A percentile compares a stretch with the other conserved stretches of the same genome.
phyloP scores from a whole-genome alignment of 2,329 filamentous ascomycete species.

The Didymosphaeria variabile region DNA sequence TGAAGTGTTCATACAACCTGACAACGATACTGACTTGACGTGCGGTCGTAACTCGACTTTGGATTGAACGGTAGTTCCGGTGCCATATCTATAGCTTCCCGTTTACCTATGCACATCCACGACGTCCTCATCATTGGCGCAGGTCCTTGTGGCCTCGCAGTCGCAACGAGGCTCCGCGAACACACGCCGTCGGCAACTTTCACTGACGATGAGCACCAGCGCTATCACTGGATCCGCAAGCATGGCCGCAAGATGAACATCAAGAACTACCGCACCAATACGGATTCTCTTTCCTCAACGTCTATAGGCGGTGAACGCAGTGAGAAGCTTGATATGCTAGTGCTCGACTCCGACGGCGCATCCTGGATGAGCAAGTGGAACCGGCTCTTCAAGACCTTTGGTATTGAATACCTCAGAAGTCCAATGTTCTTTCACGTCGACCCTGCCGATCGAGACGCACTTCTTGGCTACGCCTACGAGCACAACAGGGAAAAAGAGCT shows the following conservation, averaged over 20 bases:
- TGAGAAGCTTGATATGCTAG: slow-evolving; percentile 52
- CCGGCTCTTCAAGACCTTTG: slow-evolving; percentile 71
- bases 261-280: slow-evolving; percentile 60
- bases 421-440: slow-evolving; percentile 88
- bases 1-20: neutral
- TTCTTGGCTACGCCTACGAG: slow-evolving; percentile 74
- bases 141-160: slow-evolving; percentile 77
- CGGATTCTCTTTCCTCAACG: slow-evolving; percentile 37
- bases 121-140: slow-evolving; percentile 77
- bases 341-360: slow-evolving; percentile 71
- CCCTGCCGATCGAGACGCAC: slow-evolving; percentile 75
- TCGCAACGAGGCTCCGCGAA: slow-evolving; percentile 76
- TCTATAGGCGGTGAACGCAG: slow-evolving; percentile 21
- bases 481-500: slow-evolving; percentile 69
- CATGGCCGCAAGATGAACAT: slow-evolving; percentile 68
- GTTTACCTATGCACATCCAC: slow-evolving; percentile 48
- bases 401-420: slow-evolving; percentile 76
- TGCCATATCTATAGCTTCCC: neutral
- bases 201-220: slow-evolving; percentile 81
- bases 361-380: slow-evolving; percentile 78
- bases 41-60: neutral
- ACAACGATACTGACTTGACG: neutral
- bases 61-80: neutral
- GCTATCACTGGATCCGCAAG: slow-evolving; percentile 80
- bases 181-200: slow-evolving; percentile 79